Base-by-base conservation (phyloP, 805 yeast species). In the Cyberlindnera nakhonratchasimensis region DNA sequence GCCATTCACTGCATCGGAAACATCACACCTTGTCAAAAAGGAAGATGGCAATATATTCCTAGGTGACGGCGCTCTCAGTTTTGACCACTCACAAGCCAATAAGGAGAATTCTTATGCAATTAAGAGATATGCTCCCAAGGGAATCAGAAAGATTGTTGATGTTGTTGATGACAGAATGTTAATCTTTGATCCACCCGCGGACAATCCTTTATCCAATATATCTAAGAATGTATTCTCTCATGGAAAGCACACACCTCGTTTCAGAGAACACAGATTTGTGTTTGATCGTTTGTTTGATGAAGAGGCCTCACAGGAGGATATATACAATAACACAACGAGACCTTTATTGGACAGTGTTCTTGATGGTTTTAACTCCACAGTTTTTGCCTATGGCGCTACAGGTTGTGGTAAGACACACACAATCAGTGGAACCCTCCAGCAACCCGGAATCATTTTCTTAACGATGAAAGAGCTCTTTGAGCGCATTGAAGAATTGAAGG, bases 381-480 rank as follows among this genome's bases (percentile, higher is more conserved):
- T 90, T 0, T 90, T 90, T 67, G 97, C 98, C 1, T 90, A 90
- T 60, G 98, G 98, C 1, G 95, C 98, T 22, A 90, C 98, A 0
- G 98, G 98, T 0, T 90, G 97, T 62, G 98, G 98, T n/a, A 90
- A 90, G 59, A 90, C 97, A 0, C 88, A 84, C 59, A 90, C 98
- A 0, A 85, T 90, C 24, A 76, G 83, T 58, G 96, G 96, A 0
- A 74, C 81, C 0, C 72, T 79, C 0, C 75, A 75, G 2, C 65
- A 74, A 20, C 96, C 96, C 0, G 96, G 96, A 0, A 75, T 90
- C 12, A 83, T 88, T 0, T 86, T 81, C 53, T 64, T 82, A 31
- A 82, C 96, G 0, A 80, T 87, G 82, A 70, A 77, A 47, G 95
- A 86, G 45, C 65, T 91, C 25, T 89, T 82, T 58, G 65, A 65